A percentile compares a stretch with the other conserved stretches of the same genome.
phyloP scores from a whole-genome alignment of 1,139 yeast species.

The Lodderomyces parapsilosis region DNA sequence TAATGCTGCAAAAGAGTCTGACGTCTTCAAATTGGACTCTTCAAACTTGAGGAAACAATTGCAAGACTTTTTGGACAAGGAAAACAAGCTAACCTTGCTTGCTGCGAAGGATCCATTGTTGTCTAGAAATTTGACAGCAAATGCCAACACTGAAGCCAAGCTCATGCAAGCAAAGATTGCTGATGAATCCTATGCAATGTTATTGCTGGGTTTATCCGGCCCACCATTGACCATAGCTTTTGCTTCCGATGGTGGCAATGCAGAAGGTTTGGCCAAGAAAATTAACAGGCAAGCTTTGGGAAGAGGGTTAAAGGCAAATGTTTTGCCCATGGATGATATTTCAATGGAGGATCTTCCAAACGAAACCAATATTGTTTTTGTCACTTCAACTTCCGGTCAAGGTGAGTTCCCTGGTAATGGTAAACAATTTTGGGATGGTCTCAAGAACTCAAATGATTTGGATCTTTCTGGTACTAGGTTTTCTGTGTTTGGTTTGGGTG shows the following conservation, averaged over 20 bases:
- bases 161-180: slow-evolving; percentile 66
- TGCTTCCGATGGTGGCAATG: slow-evolving; percentile 96
- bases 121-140: slow-evolving; percentile 67
- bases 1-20: slow-evolving; percentile 40
- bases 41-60: slow-evolving; percentile 76
- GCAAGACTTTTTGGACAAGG: slow-evolving; percentile 80
- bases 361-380: slow-evolving; percentile 79
- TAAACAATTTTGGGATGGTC: slow-evolving; percentile 82
- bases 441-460: slow-evolving; percentile 67
- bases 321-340: slow-evolving; percentile 81
- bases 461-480: slow-evolving; percentile 70
- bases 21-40: slow-evolving; percentile 77
- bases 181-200: slow-evolving; percentile 70
- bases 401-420: slow-evolving; percentile 98
- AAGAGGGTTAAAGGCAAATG: slow-evolving; percentile 79
- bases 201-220: slow-evolving; percentile 85
- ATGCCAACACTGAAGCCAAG: slow-evolving; percentile 59
- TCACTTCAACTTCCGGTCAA: slow-evolving; percentile 93
- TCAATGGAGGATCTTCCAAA: slow-evolving; percentile 76
- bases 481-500: slow-evolving; percentile 90
- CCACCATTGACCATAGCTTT: slow-evolving; percentile 89
- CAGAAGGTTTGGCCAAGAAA: slow-evolving; percentile 79
- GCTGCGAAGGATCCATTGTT: slow-evolving; percentile 71
- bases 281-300: slow-evolving; percentile 81
- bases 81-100: slow-evolving; percentile 78